Base-by-base conservation (phyloP, 2,329 filamentous ascomycete genomes). In the Blastomyces gilchristii region DNA sequence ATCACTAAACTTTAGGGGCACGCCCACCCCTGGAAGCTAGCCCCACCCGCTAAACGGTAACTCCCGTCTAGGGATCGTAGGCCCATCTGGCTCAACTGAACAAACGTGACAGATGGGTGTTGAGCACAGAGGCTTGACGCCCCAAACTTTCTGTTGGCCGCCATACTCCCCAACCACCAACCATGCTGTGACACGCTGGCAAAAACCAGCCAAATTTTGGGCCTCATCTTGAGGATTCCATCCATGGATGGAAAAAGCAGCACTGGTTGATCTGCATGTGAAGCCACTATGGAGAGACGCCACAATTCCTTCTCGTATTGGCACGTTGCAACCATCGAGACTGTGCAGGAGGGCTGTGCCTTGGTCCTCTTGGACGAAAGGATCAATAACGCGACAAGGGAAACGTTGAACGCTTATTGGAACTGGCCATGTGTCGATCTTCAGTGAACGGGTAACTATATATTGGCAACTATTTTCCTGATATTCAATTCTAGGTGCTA, bases 291-390 rank as follows among this genome's bases (percentile, higher is more conserved):
- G 14, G 25, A 12, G 22, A 47, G 31, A 45, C 41, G 28, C 39
- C 28, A 47, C 41, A 31, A 49, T 49, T 7, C 0, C 16, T 4
- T 11, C 43, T 59, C 39, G 57, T 59, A 59, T 59, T 34, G 34
- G 28, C 25, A 11, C 3, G 22, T 59, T 47, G 57, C 37, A 41
- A 41, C 43, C 39, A 22, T 25, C 8, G 16, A 7, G 28, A 28
- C 22, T 25, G 28, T 59, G 57, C 41, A 41, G 39, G 56, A 47
- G n/a, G 57, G 57, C 57, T 59, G 57, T 59, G 57, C n/a, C n/a
- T 37, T 11, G 56, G 43, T 31, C 4, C 28, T 31, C 28, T 31
- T 31, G 28, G 16, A 34, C 14, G 43, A 45, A 45, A 45, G 14
- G 43, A 18, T 45, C 43, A 52, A 54, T 2, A 54, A 18, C 28